Evolutionary conservation across 2,329 filamentous ascomycete genomes (phyloP), one percentile per base, ranked within the genome.

Genomic region (Thermoascus crustaceus): DNA sequence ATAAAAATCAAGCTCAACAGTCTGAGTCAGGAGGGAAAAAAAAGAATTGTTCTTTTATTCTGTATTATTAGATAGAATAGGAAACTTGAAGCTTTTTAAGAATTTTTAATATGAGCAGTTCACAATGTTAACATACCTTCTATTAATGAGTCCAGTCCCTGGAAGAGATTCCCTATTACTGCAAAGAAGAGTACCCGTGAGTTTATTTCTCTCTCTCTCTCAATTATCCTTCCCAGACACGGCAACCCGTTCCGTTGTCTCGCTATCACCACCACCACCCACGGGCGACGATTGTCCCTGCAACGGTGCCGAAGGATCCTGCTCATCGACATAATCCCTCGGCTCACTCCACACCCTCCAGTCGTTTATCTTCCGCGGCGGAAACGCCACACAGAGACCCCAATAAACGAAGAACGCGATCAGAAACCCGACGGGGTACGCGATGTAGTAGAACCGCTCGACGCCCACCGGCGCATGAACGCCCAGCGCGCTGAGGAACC

Each of bases 381-480:
- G 13, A 7, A 31, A 41, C 2, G 25, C 21, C 4, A 42, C 14
- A 17, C 41, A 43, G 26, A 32, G 18, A 11, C 35, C 3, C 25
- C 39, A 47, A 35, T 49, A 52, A 7, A 45, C 34, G 1, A 22
- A 32, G 16, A 48, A 48, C 1, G 42, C 41, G 14, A 51, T 32
- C 4, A 51, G 11, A 37, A 78, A 63, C 3, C 69, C 67, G 4
- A 75, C 71, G 45, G 68, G 67, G 37, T 68, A 72, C 0, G 73
- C 72, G 16, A 78, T 59, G 41, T 73, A 74, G 45, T 78, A 78
- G 52, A 76, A 75, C 10, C 53, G 32, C 30, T 43, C 18, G 11
- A 48, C 47, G 0, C 53, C 55, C 0, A 53, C 4, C 1, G 63
- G 61, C 0, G 43, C 48, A 11, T 38, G 34, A 3, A 67, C 58